Evolutionary conservation across 2,329 filamentous ascomycete species (phyloP).

Genomic region (Trichophaea hybrida): DNA sequence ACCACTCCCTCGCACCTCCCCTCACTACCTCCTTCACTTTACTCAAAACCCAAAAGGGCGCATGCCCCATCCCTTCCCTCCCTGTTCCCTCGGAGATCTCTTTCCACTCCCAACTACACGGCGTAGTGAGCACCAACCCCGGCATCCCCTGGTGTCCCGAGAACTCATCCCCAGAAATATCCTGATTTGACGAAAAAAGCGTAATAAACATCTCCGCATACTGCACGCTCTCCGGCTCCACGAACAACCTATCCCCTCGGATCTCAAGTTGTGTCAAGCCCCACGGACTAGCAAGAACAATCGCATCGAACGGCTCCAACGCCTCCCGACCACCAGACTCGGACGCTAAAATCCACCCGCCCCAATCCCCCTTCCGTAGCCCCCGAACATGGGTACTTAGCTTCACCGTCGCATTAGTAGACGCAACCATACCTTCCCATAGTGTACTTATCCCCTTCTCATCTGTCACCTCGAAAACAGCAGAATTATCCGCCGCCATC

Average conservation of each 20-base stretch:
- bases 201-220: no score
- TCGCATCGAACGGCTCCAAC: conserved; percentile 41
- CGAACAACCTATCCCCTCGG: background rate
- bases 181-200: background rate
- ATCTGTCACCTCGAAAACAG: conserved; percentile 54
- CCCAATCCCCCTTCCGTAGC: conserved; percentile 39
- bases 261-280: background rate
- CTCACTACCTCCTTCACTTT: background rate
- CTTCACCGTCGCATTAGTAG: background rate
- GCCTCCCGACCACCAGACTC: background rate
- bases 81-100: conserved; percentile 31
- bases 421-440: background rate
- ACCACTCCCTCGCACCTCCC: background rate
- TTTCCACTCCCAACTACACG: conserved; percentile 30
- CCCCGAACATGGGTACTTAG: conserved; percentile 40
- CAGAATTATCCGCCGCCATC: conserved; percentile 74
- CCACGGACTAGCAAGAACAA: conserved; percentile 47
- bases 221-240: background rate
- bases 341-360: conserved; percentile 26
- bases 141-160: background rate
- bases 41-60: background rate
- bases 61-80: conserved; percentile 34
- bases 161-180: background rate
- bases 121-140: background rate
- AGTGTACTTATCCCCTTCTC: conserved; percentile 43